Percentiles rank a stretch among this genome's conserved stretches.
Evolutionary conservation across 305 asterid genomes (phyloP).

Genomic region (Fraxinus latifolia): DNA sequence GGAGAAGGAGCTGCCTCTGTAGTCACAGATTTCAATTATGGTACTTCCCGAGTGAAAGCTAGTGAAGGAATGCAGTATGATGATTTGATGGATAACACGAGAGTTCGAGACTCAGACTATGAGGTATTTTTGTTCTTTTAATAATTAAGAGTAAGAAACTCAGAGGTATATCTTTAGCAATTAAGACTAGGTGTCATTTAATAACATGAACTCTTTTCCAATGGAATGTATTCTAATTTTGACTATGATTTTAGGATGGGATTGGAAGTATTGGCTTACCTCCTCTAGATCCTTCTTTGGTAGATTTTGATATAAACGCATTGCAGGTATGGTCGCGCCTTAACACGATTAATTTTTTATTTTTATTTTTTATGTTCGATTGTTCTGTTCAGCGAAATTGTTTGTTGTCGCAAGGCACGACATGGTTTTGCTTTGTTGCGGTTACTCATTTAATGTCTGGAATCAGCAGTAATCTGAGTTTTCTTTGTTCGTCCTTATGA

Average conservation of each 20-base stretch:
- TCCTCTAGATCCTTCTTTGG: slow-evolving; percentile 50
- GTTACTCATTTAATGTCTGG: background rate
- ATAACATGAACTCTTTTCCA: slow-evolving; percentile 3
- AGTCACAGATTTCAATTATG: slow-evolving; percentile 35
- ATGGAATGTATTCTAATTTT: slow-evolving; percentile 17
- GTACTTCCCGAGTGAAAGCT: slow-evolving; percentile 32
- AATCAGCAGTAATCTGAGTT: background rate
- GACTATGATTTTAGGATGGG: slow-evolving; percentile 41
- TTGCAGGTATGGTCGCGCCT: slow-evolving; percentile 52
- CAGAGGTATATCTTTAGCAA: background rate
- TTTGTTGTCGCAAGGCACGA: background rate
- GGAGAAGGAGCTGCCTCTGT: slow-evolving; percentile 34
- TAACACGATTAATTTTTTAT: background rate
- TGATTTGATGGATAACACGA: slow-evolving; percentile 45
- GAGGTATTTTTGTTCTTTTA: slow-evolving; percentile 42
- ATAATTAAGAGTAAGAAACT: background rate
- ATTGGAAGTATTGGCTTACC: slow-evolving; percentile 45
- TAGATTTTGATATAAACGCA: slow-evolving; percentile 53
- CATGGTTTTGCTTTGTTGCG: background rate
- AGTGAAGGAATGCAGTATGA: slow-evolving; percentile 42
- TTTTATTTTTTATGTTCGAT: background rate
- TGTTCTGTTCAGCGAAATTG: background rate
- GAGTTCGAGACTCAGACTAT: slow-evolving; percentile 50
- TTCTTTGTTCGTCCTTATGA: background rate
- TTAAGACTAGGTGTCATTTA: background rate